Evolutionary conservation across 2,329 filamentous ascomycete species (phyloP).

Genomic region (Pestalotiopsis sp.): DNA sequence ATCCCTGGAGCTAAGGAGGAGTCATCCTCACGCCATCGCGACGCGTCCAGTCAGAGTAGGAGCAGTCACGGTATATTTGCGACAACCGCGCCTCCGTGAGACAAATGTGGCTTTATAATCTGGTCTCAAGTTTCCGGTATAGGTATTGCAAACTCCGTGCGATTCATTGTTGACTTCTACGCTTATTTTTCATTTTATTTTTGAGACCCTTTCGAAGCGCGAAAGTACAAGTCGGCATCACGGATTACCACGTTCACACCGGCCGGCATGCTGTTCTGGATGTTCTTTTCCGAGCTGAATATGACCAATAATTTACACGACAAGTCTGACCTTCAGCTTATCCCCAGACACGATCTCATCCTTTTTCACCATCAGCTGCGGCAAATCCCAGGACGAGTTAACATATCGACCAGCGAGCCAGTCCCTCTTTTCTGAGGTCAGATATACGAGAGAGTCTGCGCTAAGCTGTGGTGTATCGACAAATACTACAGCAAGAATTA

Average conservation of each 20-base stretch:
- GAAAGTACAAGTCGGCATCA: too few relatives aligned
- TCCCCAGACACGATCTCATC: conserved; percentile 31
- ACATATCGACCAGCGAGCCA: conserved; percentile 40
- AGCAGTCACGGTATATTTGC: background rate
- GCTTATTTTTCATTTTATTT: background rate
- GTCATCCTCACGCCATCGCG: background rate
- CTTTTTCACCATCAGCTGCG: conserved; percentile 32
- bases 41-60: background rate
- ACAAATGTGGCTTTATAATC: background rate
- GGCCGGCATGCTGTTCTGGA: background rate
- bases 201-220: too few relatives aligned
- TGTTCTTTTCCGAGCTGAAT: background rate
- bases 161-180: background rate
- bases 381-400: conserved; percentile 41
- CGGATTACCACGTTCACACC: too few relatives aligned
- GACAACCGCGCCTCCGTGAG: background rate
- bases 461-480: conserved; percentile 27
- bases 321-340: conserved; percentile 29
- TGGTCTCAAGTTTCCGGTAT: background rate
- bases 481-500: conserved; percentile 20
- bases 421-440: conserved; percentile 29
- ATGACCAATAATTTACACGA: conserved; percentile 19
- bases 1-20: background rate
- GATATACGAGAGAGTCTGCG: conserved; percentile 32
- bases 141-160: background rate